phyloP scores from a whole-genome alignment of 192 early-diverging fungal species.

The Entomortierella chlamydospora region DNA sequence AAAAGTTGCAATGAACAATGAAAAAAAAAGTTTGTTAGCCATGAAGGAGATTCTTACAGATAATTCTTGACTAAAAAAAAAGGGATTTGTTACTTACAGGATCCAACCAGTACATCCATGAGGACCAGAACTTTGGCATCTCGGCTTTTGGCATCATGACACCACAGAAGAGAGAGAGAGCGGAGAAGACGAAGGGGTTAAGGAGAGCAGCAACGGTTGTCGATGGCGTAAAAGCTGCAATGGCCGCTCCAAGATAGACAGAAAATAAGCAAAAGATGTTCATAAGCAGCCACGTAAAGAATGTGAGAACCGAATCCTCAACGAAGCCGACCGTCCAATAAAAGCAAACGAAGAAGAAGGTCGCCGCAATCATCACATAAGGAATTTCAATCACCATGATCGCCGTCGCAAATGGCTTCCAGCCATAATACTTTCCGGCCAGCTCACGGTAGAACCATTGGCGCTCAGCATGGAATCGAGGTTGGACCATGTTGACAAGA shows the following conservation, averaged over 20 bases:
- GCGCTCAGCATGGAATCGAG: conserved; percentile 75
- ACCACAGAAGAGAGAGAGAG: conserved; percentile 78
- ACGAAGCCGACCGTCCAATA: conserved; percentile 83
- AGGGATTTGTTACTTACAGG: conserved; percentile 72
- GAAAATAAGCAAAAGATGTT: conserved; percentile 72
- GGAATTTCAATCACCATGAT: conserved; percentile 78
- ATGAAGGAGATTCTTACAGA: background rate
- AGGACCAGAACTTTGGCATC: conserved; percentile 77
- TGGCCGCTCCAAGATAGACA: conserved; percentile 75
- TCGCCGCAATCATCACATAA: conserved; percentile 70
- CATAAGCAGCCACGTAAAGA: conserved; percentile 76
- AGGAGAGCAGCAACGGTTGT: conserved; percentile 68
- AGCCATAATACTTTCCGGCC: conserved; percentile 75
- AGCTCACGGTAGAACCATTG: conserved; percentile 75
- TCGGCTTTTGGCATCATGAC: conserved; percentile 69
- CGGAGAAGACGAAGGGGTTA: conserved; percentile 74
- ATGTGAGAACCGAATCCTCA: conserved; percentile 54
- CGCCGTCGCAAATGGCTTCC: conserved; percentile 71
- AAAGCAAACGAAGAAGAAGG: conserved; percentile 76
- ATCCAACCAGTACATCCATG: conserved; percentile 77
- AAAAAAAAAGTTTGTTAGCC: background rate
- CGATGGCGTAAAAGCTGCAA: conserved; percentile 74
- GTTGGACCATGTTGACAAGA: conserved; percentile 77
- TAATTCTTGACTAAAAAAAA: conserved; percentile 21
- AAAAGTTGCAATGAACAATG: background rate